phyloP scores from a whole-genome alignment of 2,329 filamentous ascomycete genomes.

The Penicillium sp. region DNA sequence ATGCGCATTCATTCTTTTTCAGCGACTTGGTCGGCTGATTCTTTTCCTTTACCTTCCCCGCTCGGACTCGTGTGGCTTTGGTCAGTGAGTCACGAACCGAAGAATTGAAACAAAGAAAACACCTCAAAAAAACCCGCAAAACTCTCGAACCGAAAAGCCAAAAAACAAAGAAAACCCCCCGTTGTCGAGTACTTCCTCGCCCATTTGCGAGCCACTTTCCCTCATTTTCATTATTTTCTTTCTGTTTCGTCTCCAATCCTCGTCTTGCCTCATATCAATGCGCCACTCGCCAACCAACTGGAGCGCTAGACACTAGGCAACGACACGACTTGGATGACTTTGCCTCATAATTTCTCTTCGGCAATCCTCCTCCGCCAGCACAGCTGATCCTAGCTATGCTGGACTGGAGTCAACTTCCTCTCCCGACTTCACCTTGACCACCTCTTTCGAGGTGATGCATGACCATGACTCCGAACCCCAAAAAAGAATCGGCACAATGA shows the following conservation, averaged over 20 bases:
- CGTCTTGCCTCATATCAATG: not conserved
- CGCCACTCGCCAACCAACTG: not conserved
- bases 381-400: not conserved
- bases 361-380: conserved; percentile 3
- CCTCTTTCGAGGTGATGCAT: not conserved
- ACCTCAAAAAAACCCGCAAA: conserved; percentile 2
- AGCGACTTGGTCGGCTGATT: conserved; percentile 6
- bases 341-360: conserved; percentile 20
- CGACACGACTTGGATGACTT: not conserved
- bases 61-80: not conserved
- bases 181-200: not conserved
- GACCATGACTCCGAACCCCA: conserved; percentile 9
- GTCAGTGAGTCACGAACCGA: not conserved
- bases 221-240: not conserved
- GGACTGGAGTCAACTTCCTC: not conserved
- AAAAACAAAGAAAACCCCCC: not conserved
- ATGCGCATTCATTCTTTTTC: conserved; percentile 14
- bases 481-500: conserved; percentile 27
- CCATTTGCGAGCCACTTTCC: conserved; percentile 1
- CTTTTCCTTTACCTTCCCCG: conserved; percentile 14
- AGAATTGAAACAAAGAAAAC: conserved; percentile 5
- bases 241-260: not conserved
- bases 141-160: conserved; percentile 1
- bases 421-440: not conserved
- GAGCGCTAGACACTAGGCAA: not conserved